Base-by-base conservation (phyloP, 768 basidiomycete genomes). In the Suillus subaureus region DNA sequence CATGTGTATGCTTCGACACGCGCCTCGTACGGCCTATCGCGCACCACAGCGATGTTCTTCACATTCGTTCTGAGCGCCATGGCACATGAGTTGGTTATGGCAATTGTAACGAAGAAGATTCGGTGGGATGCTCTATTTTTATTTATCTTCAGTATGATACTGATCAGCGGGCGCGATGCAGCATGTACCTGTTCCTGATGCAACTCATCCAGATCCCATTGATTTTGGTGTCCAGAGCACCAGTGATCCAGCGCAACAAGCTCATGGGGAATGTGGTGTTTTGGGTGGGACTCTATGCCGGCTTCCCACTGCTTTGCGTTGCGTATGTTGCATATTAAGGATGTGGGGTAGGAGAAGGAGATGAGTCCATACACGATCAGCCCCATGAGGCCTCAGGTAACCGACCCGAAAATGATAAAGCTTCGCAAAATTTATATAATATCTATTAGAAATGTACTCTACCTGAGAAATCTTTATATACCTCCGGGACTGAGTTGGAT, bases 61-160 rank as follows among this genome's bases (percentile, higher is more conserved):
- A 99, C 97, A 0, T 99, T 99, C 82, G 77, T 97, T 6, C 79
- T 99, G 56, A 95, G 93, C 64, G 97, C 97, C 1, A 85, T 85
- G 62, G 91, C 89, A 39, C 97, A 99, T 71, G 97, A 99, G 75
- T 82, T 99, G 37, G 96, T 99, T 64, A 99, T 99, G 97, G 88
- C 90, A 3, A 85, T 99, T 62, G 97, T 98, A 16, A 96, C 94
- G 26, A 87, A 91, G 73, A 99, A 99, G 82, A 84, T 99, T 65
- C 82, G 92, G 92, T 91, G 67, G 35, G 88, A 75, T 1, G 8
- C 62, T 28, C 9, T 33, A 1, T 18, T 40, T 31, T 12, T 26
- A 35, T 33, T 18, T 2, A 8, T 51, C 15, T 28, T 47, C 18
- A 39, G 28, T 23, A 18, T 45, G 16, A 49, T 61, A 28, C 49